Conservation (phyloP, 768 basidiomycete species). For the Boletus sensibilis region DNA sequence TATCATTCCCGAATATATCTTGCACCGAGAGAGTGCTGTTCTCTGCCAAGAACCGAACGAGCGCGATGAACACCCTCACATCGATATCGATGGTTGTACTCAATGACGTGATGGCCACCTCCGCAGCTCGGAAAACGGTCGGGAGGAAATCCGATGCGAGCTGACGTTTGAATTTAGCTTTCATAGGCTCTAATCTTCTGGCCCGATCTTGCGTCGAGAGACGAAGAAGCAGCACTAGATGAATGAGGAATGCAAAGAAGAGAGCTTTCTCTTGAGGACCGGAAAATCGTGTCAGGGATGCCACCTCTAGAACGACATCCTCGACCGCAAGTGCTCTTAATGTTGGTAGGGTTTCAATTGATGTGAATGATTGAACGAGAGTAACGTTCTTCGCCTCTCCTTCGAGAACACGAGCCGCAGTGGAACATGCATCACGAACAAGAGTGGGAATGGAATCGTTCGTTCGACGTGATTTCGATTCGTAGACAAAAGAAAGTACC, state of each 20-base stretch:
- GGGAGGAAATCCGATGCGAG: slow-evolving; percentile 44
- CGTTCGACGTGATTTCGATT: slow-evolving; percentile 32
- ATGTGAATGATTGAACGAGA: neutral
- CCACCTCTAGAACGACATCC: slow-evolving; percentile 13
- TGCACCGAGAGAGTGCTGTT: slow-evolving; percentile 19
- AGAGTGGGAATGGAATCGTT: slow-evolving; percentile 13
- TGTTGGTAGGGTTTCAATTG: neutral
- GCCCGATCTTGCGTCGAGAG: slow-evolving; percentile 44
- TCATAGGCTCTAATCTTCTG: slow-evolving; percentile 28
- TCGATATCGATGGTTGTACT: slow-evolving; percentile 47
- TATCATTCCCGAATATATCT: slow-evolving; percentile 31
- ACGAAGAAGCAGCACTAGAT: slow-evolving; percentile 37
- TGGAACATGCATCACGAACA: slow-evolving; percentile 6
- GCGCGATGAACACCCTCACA: slow-evolving; percentile 47
- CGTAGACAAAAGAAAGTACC: slow-evolving; percentile 62
- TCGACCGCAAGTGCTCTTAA: neutral
- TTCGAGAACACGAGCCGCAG: slow-evolving; percentile 15
- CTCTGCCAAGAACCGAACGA: slow-evolving; percentile 40
- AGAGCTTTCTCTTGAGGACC: slow-evolving; percentile 17
- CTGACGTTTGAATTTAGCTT: slow-evolving; percentile 27
- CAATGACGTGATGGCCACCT: slow-evolving; percentile 22
- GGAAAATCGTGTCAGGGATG: slow-evolving; percentile 5
- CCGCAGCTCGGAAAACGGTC: slow-evolving; percentile 33
- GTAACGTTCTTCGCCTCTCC: neutral
- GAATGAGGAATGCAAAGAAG: slow-evolving; percentile 40